Conservation (phyloP, 2,329 filamentous ascomycete species). For the Apiospora pterosperma region DNA sequence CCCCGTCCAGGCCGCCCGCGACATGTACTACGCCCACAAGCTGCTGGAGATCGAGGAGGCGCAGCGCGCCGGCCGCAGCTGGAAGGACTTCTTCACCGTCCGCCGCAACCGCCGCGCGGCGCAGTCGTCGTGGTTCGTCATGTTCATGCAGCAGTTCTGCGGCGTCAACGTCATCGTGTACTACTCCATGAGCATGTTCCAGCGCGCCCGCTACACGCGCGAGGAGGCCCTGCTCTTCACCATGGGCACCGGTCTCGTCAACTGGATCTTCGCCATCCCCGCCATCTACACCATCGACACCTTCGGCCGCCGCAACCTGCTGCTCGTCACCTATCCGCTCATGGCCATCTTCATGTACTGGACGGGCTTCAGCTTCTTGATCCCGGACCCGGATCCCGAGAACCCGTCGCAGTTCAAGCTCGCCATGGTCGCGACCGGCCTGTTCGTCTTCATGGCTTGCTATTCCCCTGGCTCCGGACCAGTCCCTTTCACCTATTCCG, state of each 20-base stretch:
- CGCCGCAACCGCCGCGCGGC: constrained; percentile 59
- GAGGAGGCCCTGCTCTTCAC: constrained; percentile 38
- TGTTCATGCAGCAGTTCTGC: constrained; percentile 50
- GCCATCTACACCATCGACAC: constrained; percentile 67
- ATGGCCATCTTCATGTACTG: constrained; percentile 59
- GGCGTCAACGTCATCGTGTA: constrained; percentile 44
- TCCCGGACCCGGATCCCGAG: constrained; percentile 25
- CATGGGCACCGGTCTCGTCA: constrained; percentile 50
- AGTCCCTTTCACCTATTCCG: constrained; percentile 63
- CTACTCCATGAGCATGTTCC: constrained; percentile 45
- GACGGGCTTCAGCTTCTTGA: constrained; percentile 17
- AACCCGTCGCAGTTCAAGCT: constrained; percentile 34
- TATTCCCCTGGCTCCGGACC: constrained; percentile 25
- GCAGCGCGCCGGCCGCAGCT: neutral
- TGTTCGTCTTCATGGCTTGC: constrained; percentile 59
- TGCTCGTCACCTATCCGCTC: constrained; percentile 64
- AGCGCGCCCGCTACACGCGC: constrained; percentile 33
- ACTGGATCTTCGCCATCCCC: constrained; percentile 63
- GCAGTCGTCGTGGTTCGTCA: constrained; percentile 64
- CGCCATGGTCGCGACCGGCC: constrained; percentile 55
- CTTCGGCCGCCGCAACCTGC: constrained; percentile 58
- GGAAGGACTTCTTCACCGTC: constrained; percentile 52
- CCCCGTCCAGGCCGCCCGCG: constrained; percentile 57
- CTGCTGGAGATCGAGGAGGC: constrained; percentile 44
- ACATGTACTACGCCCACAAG: constrained; percentile 50